These are phyloP conservation scores for Oropetium thomaeum DNA, from an alignment of 176 grass and related monocot species.

Conservation along the genomic window DNA sequence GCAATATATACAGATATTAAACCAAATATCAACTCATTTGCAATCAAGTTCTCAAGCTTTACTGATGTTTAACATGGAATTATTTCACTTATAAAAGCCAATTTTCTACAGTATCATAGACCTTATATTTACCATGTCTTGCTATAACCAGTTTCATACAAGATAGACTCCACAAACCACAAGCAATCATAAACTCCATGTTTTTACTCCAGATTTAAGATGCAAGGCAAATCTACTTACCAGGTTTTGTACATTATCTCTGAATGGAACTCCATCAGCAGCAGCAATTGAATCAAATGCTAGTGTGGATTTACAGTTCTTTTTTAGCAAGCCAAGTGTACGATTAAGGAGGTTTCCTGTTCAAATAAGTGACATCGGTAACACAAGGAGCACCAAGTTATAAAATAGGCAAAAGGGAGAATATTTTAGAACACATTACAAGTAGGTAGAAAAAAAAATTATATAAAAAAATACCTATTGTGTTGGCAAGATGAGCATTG, in stretches of 20 bases:
- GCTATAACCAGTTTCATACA: conserved; percentile 15
- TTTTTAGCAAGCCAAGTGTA: conserved; percentile 90
- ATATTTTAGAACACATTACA: neutral
- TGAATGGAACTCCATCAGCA: conserved; percentile 67
- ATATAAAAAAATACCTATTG: conserved; percentile 58
- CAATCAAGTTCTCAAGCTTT: neutral
- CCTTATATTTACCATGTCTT: too few relatives aligned
- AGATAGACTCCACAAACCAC: neutral
- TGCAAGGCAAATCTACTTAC: conserved; percentile 40
- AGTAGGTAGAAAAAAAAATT: conserved; percentile 1
- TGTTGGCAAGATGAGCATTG: conserved; percentile 97
- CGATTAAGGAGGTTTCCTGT: conserved; percentile 96
- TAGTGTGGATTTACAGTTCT: conserved; percentile 84
- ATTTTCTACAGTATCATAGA: conserved; percentile 1
- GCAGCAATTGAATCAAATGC: conserved; percentile 67
- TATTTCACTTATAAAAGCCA: neutral
- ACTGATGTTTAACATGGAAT: neutral
- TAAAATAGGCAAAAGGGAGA: conserved; percentile 18
- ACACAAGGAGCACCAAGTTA: neutral
- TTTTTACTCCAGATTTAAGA: conserved; percentile 27
- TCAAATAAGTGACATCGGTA: conserved; percentile 6
- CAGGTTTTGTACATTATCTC: conserved; percentile 65
- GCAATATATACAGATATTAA: conserved; percentile 13
- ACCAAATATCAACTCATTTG: neutral
- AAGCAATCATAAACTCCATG: neutral